phyloP scores from a whole-genome alignment of 768 basidiomycete species.

The Kwoniella mangroviensis region DNA sequence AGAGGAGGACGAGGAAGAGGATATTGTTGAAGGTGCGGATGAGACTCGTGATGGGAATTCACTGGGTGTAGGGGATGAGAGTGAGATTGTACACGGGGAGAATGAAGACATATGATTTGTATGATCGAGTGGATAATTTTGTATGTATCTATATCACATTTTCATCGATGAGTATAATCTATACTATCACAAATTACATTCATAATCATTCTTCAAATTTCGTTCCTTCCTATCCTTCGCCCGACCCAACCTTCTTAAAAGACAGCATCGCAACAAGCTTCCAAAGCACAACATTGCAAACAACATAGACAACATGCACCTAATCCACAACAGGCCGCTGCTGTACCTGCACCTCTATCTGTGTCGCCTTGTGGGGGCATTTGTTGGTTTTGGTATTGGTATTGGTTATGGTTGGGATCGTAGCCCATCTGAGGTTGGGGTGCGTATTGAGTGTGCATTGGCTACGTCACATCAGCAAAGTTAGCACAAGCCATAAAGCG shows the following conservation, averaged over 20 bases:
- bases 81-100: slow-evolving; percentile 53
- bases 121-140: background rate
- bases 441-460: slow-evolving; percentile 16
- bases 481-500: background rate
- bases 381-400: slow-evolving; percentile 8
- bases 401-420: slow-evolving; percentile 14
- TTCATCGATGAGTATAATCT: background rate
- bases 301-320: slow-evolving; percentile 24
- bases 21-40: slow-evolving; percentile 41
- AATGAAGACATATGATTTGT: slow-evolving; percentile 1
- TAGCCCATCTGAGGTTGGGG: slow-evolving; percentile 11
- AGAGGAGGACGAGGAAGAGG: slow-evolving; percentile 46
- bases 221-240: background rate
- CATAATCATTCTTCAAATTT: background rate
- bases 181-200: background rate
- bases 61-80: slow-evolving; percentile 51
- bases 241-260: slow-evolving; percentile 1
- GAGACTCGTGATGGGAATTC: slow-evolving; percentile 42
- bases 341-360: slow-evolving; percentile 14
- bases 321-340: slow-evolving; percentile 21
- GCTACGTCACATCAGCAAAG: background rate
- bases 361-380: slow-evolving; percentile 7
- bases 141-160: background rate
- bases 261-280: slow-evolving; percentile 22
- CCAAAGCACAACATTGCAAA: slow-evolving; percentile 17